Evolutionary conservation across 495 filamentous ascomycete species (phyloP).

Genomic region (Penicillium roqueforti): DNA sequence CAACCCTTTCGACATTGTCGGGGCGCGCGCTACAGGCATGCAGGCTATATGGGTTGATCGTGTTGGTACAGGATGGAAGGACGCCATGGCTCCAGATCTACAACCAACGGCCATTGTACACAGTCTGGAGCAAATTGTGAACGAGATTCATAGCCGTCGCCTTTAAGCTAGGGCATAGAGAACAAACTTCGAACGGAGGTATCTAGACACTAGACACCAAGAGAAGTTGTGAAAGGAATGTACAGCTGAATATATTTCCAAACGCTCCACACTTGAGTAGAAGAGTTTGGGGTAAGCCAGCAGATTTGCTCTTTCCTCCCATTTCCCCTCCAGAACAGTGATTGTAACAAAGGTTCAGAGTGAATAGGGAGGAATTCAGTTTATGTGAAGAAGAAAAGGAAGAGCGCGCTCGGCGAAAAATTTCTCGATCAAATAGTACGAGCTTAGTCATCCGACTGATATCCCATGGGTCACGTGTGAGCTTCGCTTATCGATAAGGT

Average conservation of each 20-base stretch:
- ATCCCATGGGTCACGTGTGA: constrained; percentile 19
- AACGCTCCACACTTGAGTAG: constrained; percentile 44
- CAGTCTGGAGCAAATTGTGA: constrained; percentile 28
- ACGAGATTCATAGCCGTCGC: constrained; percentile 17
- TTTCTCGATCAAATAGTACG: constrained; percentile 15
- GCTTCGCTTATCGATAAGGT: constrained; percentile 47
- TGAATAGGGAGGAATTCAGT: constrained; percentile 48
- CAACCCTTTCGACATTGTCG: constrained; percentile 77
- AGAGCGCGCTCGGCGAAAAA: constrained; percentile 26
- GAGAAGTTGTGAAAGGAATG: constrained; percentile 20
- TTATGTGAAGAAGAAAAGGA: constrained; percentile 40
- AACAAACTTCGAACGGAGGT: not conserved
- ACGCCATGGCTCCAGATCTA: constrained; percentile 26
- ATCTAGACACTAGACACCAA: not conserved
- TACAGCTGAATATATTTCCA: constrained; percentile 50
- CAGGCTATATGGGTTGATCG: constrained; percentile 69
- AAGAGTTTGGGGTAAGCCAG: constrained; percentile 51
- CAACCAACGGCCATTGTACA: constrained; percentile 29
- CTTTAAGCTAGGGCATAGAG: not conserved
- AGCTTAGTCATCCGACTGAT: constrained; percentile 3
- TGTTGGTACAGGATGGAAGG: constrained; percentile 40
- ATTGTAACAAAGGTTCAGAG: constrained; percentile 42
- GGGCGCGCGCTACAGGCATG: constrained; percentile 45
- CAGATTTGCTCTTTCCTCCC: constrained; percentile 43
- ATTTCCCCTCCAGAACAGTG: constrained; percentile 48